Base-by-base conservation (phyloP, 2,329 filamentous ascomycete genomes). In the Nemania sp. region DNA sequence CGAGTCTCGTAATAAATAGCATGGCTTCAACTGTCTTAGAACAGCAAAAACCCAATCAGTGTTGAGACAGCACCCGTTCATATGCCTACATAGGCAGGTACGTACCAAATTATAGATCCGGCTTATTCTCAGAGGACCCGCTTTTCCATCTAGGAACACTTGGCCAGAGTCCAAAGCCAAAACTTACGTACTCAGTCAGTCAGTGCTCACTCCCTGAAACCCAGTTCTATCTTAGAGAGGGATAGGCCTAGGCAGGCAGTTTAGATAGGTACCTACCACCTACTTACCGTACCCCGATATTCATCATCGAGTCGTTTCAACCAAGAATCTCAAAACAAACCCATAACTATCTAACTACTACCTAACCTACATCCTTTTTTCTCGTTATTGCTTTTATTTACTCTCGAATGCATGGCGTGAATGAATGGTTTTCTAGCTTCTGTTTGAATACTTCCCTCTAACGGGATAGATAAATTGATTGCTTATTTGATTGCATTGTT, bases 341-440 rank as follows among this genome's bases (percentile, higher is more conserved):
- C 29, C 32, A 7, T 8, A 35, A 35, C 32, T 35, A 35, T 35
- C n/a, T n/a, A n/a, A n/a, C n/a, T n/a, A n/a, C n/a, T n/a, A n/a
- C n/a, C n/a, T n/a, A n/a, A 27, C 32, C 57, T 43, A 54, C 54
- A 58, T 52, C 51, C 62, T 29, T 18, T 62, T 62, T 22, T 54
- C 51, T 45, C 38, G 11, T 59, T 58, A 55, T 49, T 62, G 52
- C 49, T 62, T 27, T 53, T 29, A 18, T 66, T 27, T 63, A 43
- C 62, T 58, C 32, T 67, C 41, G 18, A 24, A 29, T 62, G 27
- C 58, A 68, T 70, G 58, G 61, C 54, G 58, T 56, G 66, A n/a
- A 54, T 56, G 66, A n/a, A 68, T 65, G 59, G 29, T 57, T 64
- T 57, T 38, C 38, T 68, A 65, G 52, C 52, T 45, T 66, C 54